phyloP scores from a whole-genome alignment of 2,329 filamentous ascomycete species.

The Biscogniauxia mediterranea region DNA sequence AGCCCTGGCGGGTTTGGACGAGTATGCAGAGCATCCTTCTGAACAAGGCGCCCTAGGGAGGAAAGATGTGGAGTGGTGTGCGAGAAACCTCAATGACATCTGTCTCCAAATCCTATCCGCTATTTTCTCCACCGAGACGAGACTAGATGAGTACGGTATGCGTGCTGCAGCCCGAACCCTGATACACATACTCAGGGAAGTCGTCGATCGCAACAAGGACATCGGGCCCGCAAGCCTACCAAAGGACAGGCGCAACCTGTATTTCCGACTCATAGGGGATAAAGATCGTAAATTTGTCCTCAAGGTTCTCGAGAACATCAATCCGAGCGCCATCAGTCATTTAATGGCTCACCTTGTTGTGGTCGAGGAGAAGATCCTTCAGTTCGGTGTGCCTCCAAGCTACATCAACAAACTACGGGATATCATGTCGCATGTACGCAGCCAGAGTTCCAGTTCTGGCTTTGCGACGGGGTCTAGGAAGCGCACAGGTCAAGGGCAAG shows the following conservation, averaged over 20 bases:
- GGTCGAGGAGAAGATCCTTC: slow-evolving; percentile 30
- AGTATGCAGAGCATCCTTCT: slow-evolving; percentile 22
- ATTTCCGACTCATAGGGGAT: slow-evolving; percentile 46
- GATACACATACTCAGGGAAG: slow-evolving; percentile 45
- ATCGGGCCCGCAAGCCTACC: slow-evolving; percentile 28
- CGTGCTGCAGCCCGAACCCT: slow-evolving; percentile 47
- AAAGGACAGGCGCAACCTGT: slow-evolving; percentile 44
- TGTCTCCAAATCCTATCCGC: slow-evolving; percentile 42
- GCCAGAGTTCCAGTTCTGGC: slow-evolving; percentile 8
- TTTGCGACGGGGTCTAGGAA: slow-evolving; percentile 16
- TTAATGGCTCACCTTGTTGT: slow-evolving; percentile 31
- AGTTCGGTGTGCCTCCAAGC: slow-evolving; percentile 24
- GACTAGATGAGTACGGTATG: slow-evolving; percentile 39
- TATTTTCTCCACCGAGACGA: slow-evolving; percentile 38
- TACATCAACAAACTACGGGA: slow-evolving; percentile 32
- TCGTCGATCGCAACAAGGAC: slow-evolving; percentile 42
- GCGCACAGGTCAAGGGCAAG: slow-evolving; percentile 22
- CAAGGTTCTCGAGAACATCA: slow-evolving; percentile 36
- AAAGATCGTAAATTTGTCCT: slow-evolving; percentile 44
- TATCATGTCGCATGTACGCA: slow-evolving; percentile 30
- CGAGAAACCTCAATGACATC: slow-evolving; percentile 44
- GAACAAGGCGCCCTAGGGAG: slow-evolving; percentile 9
- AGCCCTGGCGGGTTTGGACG: slow-evolving; percentile 45
- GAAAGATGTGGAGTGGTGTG: slow-evolving; percentile 50
- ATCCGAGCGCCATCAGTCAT: slow-evolving; percentile 17